These are phyloP conservation scores for Turritis glabra DNA, from an alignment of 345 rosid species.

Conservation along the genomic window DNA sequence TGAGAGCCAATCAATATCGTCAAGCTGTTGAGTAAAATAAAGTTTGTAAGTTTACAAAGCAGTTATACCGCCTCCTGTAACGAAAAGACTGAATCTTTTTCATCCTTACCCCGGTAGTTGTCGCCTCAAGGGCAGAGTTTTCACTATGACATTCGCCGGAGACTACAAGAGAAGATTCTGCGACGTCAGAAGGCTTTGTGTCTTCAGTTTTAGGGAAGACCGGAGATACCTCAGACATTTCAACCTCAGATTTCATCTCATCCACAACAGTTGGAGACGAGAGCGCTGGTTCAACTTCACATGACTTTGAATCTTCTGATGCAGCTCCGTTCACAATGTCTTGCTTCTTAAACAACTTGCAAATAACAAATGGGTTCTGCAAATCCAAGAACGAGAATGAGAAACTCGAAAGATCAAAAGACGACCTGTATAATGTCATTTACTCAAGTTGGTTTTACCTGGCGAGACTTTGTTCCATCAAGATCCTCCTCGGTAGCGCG, in stretches of 20 bases:
- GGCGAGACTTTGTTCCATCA: conserved; percentile 77
- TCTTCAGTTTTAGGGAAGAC: conserved; percentile 20
- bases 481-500: conserved; percentile 73
- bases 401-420: not conserved
- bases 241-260: conserved; percentile 28
- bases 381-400: conserved; percentile 24
- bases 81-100: not conserved
- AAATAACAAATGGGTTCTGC: conserved; percentile 65
- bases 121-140: conserved; percentile 29
- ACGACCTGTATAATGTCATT: not conserved
- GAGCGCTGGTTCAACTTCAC: conserved; percentile 43
- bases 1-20: conserved; percentile 39
- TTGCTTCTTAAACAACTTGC: conserved; percentile 68
- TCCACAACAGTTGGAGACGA: conserved; percentile 43
- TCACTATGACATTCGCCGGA: conserved; percentile 26
- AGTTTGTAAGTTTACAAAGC: conserved; percentile 8
- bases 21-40: conserved; percentile 37
- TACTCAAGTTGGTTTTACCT: conserved; percentile 44
- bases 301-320: conserved; percentile 35
- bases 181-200: not conserved
- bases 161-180: conserved; percentile 20
- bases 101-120: conserved; percentile 43
- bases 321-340: conserved; percentile 38
- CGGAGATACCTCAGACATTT: conserved; percentile 37
- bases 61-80: not conserved